Conservation (phyloP, 2,329 filamentous ascomycete species). For the Phaeosphaeriaceae sp. region DNA sequence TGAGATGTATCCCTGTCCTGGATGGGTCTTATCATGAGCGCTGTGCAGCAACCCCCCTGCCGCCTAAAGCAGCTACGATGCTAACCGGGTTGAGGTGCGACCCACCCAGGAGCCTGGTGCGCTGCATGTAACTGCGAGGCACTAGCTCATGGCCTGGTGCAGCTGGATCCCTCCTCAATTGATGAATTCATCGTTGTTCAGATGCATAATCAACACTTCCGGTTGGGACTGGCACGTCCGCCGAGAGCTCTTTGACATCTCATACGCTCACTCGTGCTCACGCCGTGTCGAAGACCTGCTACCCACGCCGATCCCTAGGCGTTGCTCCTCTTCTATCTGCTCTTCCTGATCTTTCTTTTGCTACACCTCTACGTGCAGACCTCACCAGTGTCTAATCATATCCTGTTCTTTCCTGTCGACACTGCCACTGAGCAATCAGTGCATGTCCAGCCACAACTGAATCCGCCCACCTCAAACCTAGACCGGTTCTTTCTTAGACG, state of each 20-base stretch:
- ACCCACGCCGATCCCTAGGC: conserved; percentile 17
- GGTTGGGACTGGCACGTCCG: conserved; percentile 37
- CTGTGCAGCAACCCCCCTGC: conserved; percentile 35
- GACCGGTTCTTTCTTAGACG: conserved; percentile 23
- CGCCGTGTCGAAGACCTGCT: conserved; percentile 16
- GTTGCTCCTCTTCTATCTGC: conserved; percentile 16
- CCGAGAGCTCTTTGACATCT: conserved; percentile 27
- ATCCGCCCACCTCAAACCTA: conserved; percentile 31
- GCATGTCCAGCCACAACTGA: conserved; percentile 25
- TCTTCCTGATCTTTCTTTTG: conserved; percentile 10
- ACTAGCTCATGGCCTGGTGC: conserved; percentile 41
- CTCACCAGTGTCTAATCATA: conserved; percentile 20
- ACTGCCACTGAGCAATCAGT: conserved; percentile 24
- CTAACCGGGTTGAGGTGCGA: conserved; percentile 31
- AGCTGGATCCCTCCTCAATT: conserved; percentile 38
- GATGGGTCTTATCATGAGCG: conserved; percentile 38
- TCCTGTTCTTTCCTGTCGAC: conserved; percentile 16
- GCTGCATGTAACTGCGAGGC: conserved; percentile 45
- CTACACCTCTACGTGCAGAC: conserved; percentile 11
- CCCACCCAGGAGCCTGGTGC: conserved; percentile 43
- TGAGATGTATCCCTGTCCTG: conserved; percentile 28
- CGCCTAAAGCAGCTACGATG: conserved; percentile 27
- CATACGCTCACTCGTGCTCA: conserved; percentile 29
- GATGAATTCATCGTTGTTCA: conserved; percentile 45
- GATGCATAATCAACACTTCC: conserved; percentile 41